Evolutionary conservation across 2,329 filamentous ascomycete genomes (phyloP).

Genomic region (Mariannaea sp.): DNA sequence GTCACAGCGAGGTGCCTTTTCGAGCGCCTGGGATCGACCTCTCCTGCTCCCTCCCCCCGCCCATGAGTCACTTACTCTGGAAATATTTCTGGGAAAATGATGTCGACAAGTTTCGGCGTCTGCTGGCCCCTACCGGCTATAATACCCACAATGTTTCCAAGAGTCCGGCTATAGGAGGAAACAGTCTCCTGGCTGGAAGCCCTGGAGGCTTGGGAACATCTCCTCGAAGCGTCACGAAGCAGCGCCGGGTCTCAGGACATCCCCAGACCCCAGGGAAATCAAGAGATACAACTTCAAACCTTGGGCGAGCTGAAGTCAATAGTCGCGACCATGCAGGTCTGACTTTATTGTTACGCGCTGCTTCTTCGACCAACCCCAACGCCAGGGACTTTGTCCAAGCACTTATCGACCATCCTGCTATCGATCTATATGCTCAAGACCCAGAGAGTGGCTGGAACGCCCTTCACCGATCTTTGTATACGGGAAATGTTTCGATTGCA

Average conservation of each 20-base stretch:
- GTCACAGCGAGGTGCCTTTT: constrained; percentile 84
- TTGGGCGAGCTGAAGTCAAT: constrained; percentile 75
- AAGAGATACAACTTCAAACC: constrained; percentile 50
- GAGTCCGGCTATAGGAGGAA: constrained; percentile 52
- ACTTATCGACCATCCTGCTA: constrained; percentile 78
- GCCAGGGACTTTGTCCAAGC: constrained; percentile 77
- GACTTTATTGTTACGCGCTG: constrained; percentile 83
- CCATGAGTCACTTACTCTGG: constrained; percentile 98
- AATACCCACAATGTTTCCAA: constrained; percentile 59
- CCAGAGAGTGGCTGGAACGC: constrained; percentile 95
- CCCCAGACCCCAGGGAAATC: constrained; percentile 49
- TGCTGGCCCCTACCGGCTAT: constrained; percentile 74
- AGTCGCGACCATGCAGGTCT: constrained; percentile 80
- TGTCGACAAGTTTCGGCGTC: constrained; percentile 90
- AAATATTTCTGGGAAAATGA: constrained; percentile 97
- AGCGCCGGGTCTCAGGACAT: constrained; percentile 58
- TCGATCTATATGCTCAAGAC: constrained; percentile 88
- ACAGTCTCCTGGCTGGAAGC: constrained; percentile 44
- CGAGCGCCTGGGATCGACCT: constrained; percentile 54
- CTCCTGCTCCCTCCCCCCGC: constrained; percentile 37
- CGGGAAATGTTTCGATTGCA: constrained; percentile 86
- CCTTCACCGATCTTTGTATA: constrained; percentile 87
- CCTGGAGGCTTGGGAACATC: constrained; percentile 53
- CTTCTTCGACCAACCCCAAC: constrained; percentile 71
- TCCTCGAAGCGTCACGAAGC: constrained; percentile 54